phyloP scores from a whole-genome alignment of 352 stramenopile genomes.

The Blastocystis sp. region DNA sequence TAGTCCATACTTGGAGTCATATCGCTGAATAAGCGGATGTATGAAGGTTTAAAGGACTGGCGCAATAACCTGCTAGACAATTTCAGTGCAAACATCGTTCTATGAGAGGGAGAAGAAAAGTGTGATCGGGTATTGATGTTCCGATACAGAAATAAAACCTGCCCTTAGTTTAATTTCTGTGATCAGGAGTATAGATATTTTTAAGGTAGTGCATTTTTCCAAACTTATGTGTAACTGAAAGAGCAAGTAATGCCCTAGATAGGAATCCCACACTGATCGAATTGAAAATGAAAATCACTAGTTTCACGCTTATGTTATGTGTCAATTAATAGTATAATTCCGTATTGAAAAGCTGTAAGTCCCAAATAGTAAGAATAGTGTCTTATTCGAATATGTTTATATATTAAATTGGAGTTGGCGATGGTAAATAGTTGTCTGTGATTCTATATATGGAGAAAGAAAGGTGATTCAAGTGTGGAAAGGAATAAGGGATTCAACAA shows the following conservation, averaged over 20 bases:
- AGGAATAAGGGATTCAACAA: neutral
- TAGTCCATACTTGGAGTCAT: neutral
- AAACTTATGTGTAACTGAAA: no score
- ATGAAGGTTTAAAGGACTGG: neutral
- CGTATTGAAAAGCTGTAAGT: neutral
- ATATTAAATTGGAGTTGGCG: neutral
- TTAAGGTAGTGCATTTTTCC: no score
- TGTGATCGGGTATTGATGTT: neutral
- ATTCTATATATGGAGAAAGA: neutral
- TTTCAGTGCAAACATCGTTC: neutral
- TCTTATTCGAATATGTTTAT: neutral
- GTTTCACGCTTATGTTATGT: no score
- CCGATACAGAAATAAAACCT: no score
- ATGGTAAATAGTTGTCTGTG: neutral
- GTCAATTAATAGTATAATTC: no score
- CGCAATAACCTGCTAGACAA: neutral
- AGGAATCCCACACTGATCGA: no score
- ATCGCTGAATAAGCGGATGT: neutral
- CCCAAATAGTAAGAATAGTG: neutral
- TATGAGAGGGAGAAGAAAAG: neutral
- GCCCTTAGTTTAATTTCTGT: no score
- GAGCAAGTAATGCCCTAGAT: no score
- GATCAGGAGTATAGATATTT: no score
- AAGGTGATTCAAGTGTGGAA: neutral
- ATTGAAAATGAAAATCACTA: no score